phyloP scores from a whole-genome alignment of 2,329 filamentous ascomycete genomes.

The Neofusicoccum ribis region DNA sequence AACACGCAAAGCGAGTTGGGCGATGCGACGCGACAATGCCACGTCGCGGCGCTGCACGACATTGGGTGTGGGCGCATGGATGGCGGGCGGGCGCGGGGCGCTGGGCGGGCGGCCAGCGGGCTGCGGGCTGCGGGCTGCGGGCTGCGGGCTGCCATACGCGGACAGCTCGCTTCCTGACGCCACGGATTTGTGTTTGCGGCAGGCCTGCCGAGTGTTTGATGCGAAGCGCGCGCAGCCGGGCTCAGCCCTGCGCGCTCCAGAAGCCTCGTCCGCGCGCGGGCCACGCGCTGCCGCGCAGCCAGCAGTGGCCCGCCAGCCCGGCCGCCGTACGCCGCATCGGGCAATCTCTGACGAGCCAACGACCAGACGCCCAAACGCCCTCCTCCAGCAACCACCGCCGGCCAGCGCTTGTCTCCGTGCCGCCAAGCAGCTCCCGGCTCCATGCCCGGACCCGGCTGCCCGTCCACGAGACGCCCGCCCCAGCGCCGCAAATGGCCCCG shows the following conservation, averaged over 20 bases:
- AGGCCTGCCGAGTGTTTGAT: constrained; percentile 1
- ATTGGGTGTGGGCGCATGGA: neutral
- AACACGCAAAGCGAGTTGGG: constrained; percentile 17
- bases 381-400: neutral
- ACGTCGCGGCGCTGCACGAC: constrained; percentile 16
- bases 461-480: neutral
- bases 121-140: neutral
- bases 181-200: neutral
- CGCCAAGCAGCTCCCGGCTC: too few species aligned
- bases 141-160: neutral
- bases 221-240: neutral
- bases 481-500: neutral
- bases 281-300: too few species aligned
- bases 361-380: neutral
- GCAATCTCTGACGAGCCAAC: constrained; percentile 17
- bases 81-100: neutral
- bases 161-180: constrained; percentile 8
- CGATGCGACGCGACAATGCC: constrained; percentile 15
- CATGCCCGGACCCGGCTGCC: neutral
- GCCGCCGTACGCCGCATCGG: constrained; percentile 13
- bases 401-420: neutral
- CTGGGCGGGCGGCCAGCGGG: neutral
- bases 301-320: neutral
- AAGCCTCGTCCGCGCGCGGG: too few species aligned
- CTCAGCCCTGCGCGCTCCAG: constrained; percentile 5